A percentile compares a stretch with the other conserved stretches of the same genome.
Conservation (phyloP, 106 monocot species). For the Dioscorea dumetorum region DNA sequence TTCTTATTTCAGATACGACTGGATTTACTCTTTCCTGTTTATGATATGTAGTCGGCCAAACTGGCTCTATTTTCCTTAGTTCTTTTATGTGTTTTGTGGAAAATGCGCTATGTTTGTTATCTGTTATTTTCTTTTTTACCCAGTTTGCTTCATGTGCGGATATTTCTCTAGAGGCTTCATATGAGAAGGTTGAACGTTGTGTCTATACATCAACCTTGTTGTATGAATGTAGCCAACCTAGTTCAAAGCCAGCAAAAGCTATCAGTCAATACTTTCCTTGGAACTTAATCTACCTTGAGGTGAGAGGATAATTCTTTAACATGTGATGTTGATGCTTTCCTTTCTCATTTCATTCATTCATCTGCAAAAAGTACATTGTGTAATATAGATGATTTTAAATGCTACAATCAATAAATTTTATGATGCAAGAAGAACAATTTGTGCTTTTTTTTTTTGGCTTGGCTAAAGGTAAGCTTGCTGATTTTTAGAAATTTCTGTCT, state of each 20-base stretch:
- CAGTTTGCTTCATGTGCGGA: conserved; percentile 71
- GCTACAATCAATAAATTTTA: background rate
- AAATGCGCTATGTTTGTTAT: background rate
- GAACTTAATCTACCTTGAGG: conserved; percentile 58
- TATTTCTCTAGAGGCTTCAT: conserved; percentile 63
- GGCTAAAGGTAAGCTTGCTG: too few relatives aligned
- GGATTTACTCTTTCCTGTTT: too few relatives aligned
- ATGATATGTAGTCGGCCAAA: background rate
- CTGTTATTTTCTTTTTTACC: conserved; percentile 1
- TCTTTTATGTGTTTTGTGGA: background rate
- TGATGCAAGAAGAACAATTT: background rate
- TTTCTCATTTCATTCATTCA: too few relatives aligned
- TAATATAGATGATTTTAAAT: too few relatives aligned
- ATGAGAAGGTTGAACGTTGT: conserved; percentile 79
- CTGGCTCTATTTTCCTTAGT: background rate
- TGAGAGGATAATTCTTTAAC: background rate
- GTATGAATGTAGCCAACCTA: conserved; percentile 32
- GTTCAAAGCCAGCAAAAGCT: conserved; percentile 6
- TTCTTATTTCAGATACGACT: background rate
- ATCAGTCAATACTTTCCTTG: conserved; percentile 20
- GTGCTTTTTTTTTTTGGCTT: background rate
- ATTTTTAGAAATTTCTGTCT: too few relatives aligned
- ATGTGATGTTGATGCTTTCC: too few relatives aligned
- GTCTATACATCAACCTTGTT: conserved; percentile 74
- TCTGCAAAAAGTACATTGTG: too few relatives aligned